Conservation (phyloP, 306 rosid genomes). For the Adenanthera pavonina region DNA sequence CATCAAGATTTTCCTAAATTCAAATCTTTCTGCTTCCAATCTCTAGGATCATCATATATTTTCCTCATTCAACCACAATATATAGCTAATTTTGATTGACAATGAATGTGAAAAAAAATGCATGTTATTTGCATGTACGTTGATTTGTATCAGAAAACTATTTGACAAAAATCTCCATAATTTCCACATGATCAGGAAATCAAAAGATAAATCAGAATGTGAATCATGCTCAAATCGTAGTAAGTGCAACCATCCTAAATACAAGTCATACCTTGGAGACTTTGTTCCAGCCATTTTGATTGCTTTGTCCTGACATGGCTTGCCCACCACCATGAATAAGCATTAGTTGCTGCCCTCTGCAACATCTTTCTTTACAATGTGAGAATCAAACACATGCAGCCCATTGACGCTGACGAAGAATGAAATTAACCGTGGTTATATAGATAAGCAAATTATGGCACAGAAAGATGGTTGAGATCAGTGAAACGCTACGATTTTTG, state of each 20-base stretch:
- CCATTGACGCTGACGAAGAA: slow-evolving; percentile 36
- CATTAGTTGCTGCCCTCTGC: slow-evolving; percentile 92
- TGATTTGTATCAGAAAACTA: neutral
- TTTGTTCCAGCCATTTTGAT: slow-evolving; percentile 97
- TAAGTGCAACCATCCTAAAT: too few species aligned
- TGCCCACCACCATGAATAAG: slow-evolving; percentile 99
- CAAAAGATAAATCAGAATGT: neutral
- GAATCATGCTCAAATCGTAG: neutral
- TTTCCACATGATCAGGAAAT: neutral
- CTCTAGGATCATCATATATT: slow-evolving; percentile 6
- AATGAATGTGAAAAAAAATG: neutral
- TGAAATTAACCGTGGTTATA: slow-evolving; percentile 19
- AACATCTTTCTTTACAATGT: slow-evolving; percentile 58
- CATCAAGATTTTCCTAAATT: slow-evolving; percentile 7
- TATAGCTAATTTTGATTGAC: neutral
- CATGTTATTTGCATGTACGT: neutral
- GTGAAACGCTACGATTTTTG: slow-evolving; percentile 5
- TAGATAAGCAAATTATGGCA: slow-evolving; percentile 3
- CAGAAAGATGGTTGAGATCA: slow-evolving; percentile 12
- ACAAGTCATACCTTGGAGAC: slow-evolving; percentile 70
- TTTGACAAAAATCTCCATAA: slow-evolving; percentile 10
- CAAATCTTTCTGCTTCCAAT: neutral
- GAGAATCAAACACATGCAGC: slow-evolving; percentile 36
- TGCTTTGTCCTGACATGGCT: slow-evolving; percentile 97
- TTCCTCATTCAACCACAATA: neutral